Evolutionary conservation across 2,329 filamentous ascomycete genomes (phyloP), one percentile per base, ranked within the genome.

Genomic region (Septoria petroselini): DNA sequence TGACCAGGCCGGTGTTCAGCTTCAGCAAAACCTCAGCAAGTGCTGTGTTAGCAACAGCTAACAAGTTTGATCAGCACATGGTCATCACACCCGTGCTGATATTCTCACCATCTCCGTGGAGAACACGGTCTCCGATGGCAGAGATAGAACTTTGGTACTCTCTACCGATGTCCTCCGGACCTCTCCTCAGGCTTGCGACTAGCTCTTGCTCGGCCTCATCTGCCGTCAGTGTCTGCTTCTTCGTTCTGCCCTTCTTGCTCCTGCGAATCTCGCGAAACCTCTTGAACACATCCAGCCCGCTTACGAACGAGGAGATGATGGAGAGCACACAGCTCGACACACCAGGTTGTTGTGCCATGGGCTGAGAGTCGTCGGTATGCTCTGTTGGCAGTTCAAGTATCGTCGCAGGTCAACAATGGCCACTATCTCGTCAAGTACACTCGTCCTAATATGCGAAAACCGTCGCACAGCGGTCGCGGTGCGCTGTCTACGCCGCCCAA

Each of bases 1-100:
- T 60, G 6, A 76, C 71, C 4, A 76, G 68, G 31, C 73, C 72
- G 14, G 71, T 72, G 53, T 76, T 76, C 21, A 76, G 62, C 53
- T 67, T 73, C 49, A 75, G 66, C 18, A 76, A 56, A 14, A 72
- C 71, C 52, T 71, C 71, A 8, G 71, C 70, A 15, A 76, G 71
- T n/a, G 68, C 70, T 2, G 69, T 69, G 50, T 74, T 72, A 12
- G 73, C 73, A 46, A 71, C 70, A 38, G 69, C 73, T 75, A 49
- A 4, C 23, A 18, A 7, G 4, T 41, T 4, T 11, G 17, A 23
- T 57, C 19, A 61, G 57, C 21, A 30, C 4, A 18, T 23, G 7
- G 6, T 11, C 9, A 8, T 19, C 21, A 7, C 15, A 12, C 17
- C 1, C n/a, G n/a, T 21, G 5, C 14, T 2, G 38, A 8, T 15